These are phyloP conservation scores for Mycena galericulata DNA, from an alignment of 768 basidiomycete genomes.

Conservation along the genomic window DNA sequence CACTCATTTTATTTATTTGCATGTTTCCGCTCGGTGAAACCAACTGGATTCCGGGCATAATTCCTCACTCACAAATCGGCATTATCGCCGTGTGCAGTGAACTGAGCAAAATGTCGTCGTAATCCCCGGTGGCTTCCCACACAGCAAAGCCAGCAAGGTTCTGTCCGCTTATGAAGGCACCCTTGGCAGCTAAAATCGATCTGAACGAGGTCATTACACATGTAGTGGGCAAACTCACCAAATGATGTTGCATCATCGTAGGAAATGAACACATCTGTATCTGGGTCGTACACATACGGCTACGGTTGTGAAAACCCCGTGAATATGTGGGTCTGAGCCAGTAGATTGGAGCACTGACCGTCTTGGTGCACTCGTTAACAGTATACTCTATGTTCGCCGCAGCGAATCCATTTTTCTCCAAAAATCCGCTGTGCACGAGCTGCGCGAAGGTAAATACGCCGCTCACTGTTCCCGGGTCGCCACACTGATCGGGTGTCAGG, in stretches of 20 bases:
- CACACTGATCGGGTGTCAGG: conserved; percentile 65
- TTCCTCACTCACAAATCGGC: neutral
- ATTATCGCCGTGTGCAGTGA: conserved; percentile 58
- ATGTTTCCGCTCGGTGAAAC: too few species aligned
- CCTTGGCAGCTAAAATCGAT: conserved; percentile 57
- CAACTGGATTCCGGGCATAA: too few species aligned
- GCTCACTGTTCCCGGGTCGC: conserved; percentile 58
- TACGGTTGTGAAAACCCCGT: conserved; percentile 45
- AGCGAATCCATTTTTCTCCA: conserved; percentile 55
- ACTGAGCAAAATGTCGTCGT: conserved; percentile 66
- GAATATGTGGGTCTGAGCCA: neutral
- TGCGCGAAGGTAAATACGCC: conserved; percentile 76
- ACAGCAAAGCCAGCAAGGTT: conserved; percentile 74
- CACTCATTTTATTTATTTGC: too few species aligned
- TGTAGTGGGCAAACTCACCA: conserved; percentile 35
- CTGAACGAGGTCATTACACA: neutral
- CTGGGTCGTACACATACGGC: conserved; percentile 75
- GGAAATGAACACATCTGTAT: conserved; percentile 66
- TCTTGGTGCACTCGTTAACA: conserved; percentile 78
- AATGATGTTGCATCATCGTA: conserved; percentile 75
- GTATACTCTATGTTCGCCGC: conserved; percentile 52
- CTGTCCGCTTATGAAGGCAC: conserved; percentile 63
- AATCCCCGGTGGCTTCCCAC: conserved; percentile 80
- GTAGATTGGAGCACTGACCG: conserved; percentile 46
- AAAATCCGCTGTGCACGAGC: conserved; percentile 65